Base-by-base conservation (phyloP, 2,329 filamentous ascomycete genomes). In the Cercospora canescens region DNA sequence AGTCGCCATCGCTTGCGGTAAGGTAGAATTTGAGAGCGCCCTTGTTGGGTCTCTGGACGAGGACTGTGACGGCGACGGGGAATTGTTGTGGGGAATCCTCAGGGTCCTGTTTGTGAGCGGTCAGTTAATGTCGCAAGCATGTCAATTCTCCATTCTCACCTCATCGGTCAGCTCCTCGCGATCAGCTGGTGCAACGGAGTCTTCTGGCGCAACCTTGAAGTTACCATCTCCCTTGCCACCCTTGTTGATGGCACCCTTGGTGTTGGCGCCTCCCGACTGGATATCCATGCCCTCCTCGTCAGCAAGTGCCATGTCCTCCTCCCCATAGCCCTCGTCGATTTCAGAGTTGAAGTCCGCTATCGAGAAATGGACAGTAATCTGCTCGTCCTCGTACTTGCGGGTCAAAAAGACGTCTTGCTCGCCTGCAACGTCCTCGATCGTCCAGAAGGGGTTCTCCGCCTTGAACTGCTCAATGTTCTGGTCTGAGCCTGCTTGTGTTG, bases 11-110 rank as follows among this genome's bases (percentile, higher is more conserved):
- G 81, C 95, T 91, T 34, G 92, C 93, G 67, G 91, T 84, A 67
- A 93, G 91, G 79, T 97, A 93, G 74, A 99, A 89, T 80, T 91
- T 89, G 70, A 99, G 86, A 30, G 93, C 93, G 67, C 94, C 94
- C 76, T 92, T 91, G 81, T 87, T 87, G 67, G 91, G 85, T 85
- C 97, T 96, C 85, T 96, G 93, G 65, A 99, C 86, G 58, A 94
- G 89, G 75, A 99, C 89, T 81, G 91, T 93, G 69, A 97, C 85
- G 72, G 90, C 90, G 74, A 91, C 92, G 64, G 94, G 93, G 78
- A 94, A 93, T 66, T 87, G 85, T 41, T 86, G 80, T 66, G 86
- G 83, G 62, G 81, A 77, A 4, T 85, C 86, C 16, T 86, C 60
- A 30, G 30, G 21, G 32, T 56, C 32, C 48, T 62, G 24, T 45